A percentile compares a stretch with the other conserved stretches of the same genome.
phyloP scores from a whole-genome alignment of 169 alveolate species.

The Eimeria necatrix region DNA sequence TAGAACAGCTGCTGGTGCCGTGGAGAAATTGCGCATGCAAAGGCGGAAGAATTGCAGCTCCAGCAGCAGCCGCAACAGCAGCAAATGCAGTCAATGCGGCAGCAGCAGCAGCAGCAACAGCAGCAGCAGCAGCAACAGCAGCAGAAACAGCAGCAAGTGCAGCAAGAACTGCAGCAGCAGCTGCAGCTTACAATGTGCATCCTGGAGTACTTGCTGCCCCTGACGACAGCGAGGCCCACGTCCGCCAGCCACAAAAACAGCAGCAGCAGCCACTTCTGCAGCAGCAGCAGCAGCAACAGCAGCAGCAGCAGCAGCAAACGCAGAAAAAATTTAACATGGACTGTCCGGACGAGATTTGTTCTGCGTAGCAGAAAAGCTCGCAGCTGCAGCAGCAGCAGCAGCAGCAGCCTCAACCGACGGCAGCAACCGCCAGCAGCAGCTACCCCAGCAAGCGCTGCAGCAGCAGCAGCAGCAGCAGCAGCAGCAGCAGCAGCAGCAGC shows the following conservation, averaged over 20 bases:
- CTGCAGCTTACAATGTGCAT: not conserved
- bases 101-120: not conserved
- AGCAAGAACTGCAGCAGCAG: too few relatives aligned
- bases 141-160: not conserved
- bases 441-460: too few relatives aligned
- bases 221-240: not conserved
- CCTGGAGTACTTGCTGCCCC: not conserved
- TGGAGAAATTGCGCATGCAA: constrained; percentile 75
- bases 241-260: too few relatives aligned
- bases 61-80: not conserved
- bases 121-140: not conserved
- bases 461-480: too few relatives aligned
- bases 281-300: not conserved
- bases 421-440: too few relatives aligned
- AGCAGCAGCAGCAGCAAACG: constrained; percentile 14
- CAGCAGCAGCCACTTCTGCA: not conserved
- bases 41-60: not conserved
- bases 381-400: too few relatives aligned
- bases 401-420: too few relatives aligned
- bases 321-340: too few relatives aligned
- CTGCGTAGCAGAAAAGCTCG: too few relatives aligned
- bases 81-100: not conserved
- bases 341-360: too few relatives aligned
- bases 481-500: too few relatives aligned
- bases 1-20: not conserved